Evolutionary conservation across 768 basidiomycete genomes (phyloP), one percentile per base, ranked within the genome.

Genomic region (Tricholoma sp.): DNA sequence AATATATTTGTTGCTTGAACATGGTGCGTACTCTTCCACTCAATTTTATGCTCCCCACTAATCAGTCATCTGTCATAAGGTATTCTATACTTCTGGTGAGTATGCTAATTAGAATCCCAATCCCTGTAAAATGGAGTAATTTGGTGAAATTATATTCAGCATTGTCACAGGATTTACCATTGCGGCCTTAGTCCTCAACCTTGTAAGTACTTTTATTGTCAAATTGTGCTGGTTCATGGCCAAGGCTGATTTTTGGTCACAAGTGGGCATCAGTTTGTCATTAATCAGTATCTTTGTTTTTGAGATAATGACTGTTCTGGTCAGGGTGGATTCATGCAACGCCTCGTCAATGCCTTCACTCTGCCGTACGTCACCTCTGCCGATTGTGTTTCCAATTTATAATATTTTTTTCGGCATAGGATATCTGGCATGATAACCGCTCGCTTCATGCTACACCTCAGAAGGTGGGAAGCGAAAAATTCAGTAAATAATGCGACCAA

Each of bases 1-100:
- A 12, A 54, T 65, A 45, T 63, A 63, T 39, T 49, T 70, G 12
- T 39, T 68, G 11, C 63, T 70, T 13, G 63, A 70, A 34, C 68
- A 70, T 61, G 68, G 68, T 67, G 18, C 17, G 50, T 28, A 20
- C 17, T 24, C 15, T 12, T 37, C 36, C 11, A 2, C 36, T 13
- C 15, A 12, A 37, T 37, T 11, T 36, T 12, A 37, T 37, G 36
- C 11, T 37, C 36, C 15, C 12, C 12, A 15, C 12, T 13, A 37
- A 10, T 37, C 11, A 5, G 8, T 37, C 36, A 15, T 15, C 11
- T 13, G 24, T 24, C 4, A 1, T 4, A 1, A 24, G 24, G 24
- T 24, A 24, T 24, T 24, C 24, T 24, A 24, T 24, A 24, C 24
- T 24, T 37, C 36, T 37, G 36, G 36, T 37, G 5, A 37, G 36